Evolutionary conservation across 176 grass and related monocot genomes (phyloP).

Genomic region (Thinopyrum elongatum): DNA sequence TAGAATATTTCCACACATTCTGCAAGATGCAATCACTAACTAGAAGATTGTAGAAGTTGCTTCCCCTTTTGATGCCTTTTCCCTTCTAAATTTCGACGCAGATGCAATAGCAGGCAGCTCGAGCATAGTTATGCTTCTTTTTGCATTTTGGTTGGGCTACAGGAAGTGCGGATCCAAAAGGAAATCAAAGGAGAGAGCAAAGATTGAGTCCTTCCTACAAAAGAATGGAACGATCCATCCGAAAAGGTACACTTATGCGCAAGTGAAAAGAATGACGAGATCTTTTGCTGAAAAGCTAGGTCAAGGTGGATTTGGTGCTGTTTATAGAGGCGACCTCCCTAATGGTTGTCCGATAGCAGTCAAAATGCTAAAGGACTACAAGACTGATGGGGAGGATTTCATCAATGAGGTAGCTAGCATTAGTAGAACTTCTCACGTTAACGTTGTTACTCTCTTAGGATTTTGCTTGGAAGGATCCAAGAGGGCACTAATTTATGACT

Average conservation of each 20-base stretch:
- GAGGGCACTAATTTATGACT: constrained; percentile 48
- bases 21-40: background rate
- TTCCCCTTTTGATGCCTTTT: background rate
- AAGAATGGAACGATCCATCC: constrained; percentile 18
- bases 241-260: constrained; percentile 39
- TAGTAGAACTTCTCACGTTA: constrained; percentile 46
- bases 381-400: constrained; percentile 40
- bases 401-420: constrained; percentile 50
- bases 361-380: constrained; percentile 34
- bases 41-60: background rate
- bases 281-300: constrained; percentile 42
- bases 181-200: background rate
- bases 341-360: constrained; percentile 24
- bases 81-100: background rate
- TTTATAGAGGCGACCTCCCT: constrained; percentile 28
- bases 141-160: background rate
- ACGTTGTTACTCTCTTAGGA: constrained; percentile 42
- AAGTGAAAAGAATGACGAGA: constrained; percentile 50
- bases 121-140: background rate
- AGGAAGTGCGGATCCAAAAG: background rate
- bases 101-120: background rate
- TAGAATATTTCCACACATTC: background rate
- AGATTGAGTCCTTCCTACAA: constrained; percentile 35
- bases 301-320: constrained; percentile 55
- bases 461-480: constrained; percentile 51